A percentile compares a stretch with the other conserved stretches of the same genome.
phyloP scores from a whole-genome alignment of 441 rosid genomes.

The Euphorbia celastroides region DNA sequence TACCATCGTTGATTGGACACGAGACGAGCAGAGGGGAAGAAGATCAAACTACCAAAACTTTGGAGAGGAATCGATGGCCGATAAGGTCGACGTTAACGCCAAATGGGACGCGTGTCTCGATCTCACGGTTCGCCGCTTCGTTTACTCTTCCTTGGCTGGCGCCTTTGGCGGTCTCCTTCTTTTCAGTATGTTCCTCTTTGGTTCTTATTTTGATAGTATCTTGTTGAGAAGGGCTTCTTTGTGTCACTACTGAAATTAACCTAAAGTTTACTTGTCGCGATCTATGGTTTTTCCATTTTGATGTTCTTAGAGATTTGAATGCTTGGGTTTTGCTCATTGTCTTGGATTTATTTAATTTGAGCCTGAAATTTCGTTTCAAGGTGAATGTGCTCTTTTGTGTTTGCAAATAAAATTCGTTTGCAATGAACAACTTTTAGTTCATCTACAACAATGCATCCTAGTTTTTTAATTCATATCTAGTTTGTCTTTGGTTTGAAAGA shows the following conservation, averaged over 20 bases:
- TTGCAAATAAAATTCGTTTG: not conserved
- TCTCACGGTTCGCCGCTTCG: conserved; percentile 73
- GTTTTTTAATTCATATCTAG: too few relatives aligned
- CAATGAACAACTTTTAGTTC: not conserved
- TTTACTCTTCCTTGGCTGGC: conserved; percentile 76
- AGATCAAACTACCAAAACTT: not conserved
- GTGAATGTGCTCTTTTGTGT: not conserved
- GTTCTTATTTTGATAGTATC: not conserved
- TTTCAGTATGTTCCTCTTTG: conserved; percentile 50
- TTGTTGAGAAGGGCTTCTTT: not conserved
- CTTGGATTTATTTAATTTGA: not conserved
- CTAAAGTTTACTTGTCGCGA: not conserved
- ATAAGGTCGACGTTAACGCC: conserved; percentile 56
- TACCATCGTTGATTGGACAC: too few relatives aligned
- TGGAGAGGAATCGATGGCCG: conserved; percentile 29
- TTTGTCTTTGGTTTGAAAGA: too few relatives aligned
- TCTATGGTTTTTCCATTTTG: not conserved
- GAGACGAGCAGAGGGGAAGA: not conserved
- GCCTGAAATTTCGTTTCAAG: not conserved
- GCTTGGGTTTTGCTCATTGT: not conserved
- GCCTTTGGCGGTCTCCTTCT: conserved; percentile 77
- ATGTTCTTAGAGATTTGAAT: not conserved
- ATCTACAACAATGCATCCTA: not conserved
- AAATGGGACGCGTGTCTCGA: conserved; percentile 92
- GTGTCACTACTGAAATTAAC: not conserved